Evolutionary conservation across 352 stramenopile species (phyloP).

Genomic region (Pythium folliculosum): DNA sequence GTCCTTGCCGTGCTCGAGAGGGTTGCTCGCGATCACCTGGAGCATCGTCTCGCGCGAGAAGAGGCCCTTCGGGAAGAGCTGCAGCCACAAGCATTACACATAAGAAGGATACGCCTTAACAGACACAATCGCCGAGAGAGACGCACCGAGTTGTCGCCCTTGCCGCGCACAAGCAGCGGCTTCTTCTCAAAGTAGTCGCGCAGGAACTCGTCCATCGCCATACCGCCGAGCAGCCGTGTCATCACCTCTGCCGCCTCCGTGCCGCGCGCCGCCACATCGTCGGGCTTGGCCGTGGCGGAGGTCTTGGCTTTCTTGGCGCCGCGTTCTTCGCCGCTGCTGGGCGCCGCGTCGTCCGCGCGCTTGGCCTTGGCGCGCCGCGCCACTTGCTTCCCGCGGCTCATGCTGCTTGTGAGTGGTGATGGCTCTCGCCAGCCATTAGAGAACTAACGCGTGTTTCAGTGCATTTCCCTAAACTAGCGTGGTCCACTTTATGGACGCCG

Average conservation of each 20-base stretch:
- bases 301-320: conserved; percentile 46
- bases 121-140: neutral
- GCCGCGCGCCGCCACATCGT: neutral
- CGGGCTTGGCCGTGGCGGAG: conserved; percentile 8
- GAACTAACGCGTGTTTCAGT: neutral
- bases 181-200: conserved; percentile 87
- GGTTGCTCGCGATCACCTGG: conserved; percentile 56
- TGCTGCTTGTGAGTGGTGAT: conserved; percentile 21
- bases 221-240: conserved; percentile 60
- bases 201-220: conserved; percentile 63
- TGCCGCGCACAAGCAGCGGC: conserved; percentile 63
- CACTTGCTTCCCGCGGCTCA: conserved; percentile 54
- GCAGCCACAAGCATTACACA: neutral
- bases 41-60: conserved; percentile 77
- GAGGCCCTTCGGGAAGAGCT: conserved; percentile 55
- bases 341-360: conserved; percentile 24
- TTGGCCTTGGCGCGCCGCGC: conserved; percentile 43
- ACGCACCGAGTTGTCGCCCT: conserved; percentile 43
- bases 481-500: conserved; percentile 6
- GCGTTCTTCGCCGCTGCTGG: conserved; percentile 7
- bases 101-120: neutral
- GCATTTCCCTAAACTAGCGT: conserved; percentile 10
- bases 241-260: conserved; percentile 22
- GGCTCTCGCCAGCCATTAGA: neutral
- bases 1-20: conserved; percentile 62